Evolutionary conservation across 768 basidiomycete species (phyloP).

Genomic region (Holtermanniella nyarrowii): DNA sequence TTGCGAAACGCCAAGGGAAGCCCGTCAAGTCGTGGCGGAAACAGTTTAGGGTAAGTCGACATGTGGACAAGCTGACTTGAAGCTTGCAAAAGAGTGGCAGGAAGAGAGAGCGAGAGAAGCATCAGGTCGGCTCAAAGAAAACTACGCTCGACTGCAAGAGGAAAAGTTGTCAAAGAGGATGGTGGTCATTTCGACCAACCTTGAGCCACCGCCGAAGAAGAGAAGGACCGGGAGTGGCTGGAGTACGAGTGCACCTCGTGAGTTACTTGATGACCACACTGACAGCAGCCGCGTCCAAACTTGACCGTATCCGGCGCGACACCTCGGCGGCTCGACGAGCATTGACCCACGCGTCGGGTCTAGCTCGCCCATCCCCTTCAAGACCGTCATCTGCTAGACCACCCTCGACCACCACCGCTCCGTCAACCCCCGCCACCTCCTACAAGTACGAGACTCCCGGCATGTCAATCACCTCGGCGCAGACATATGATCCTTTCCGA

Average conservation of each 20-base stretch:
- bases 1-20: not conserved
- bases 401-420: not conserved
- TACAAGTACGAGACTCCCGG: not conserved
- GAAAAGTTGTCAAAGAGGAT: not conserved
- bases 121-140: not conserved
- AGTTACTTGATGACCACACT: not conserved
- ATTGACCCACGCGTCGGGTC: not conserved
- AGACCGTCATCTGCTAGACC: not conserved
- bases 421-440: not conserved
- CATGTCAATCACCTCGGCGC: not conserved
- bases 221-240: not conserved
- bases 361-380: not conserved
- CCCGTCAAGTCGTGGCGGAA: not conserved
- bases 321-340: not conserved
- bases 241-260: not conserved
- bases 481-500: not conserved
- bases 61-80: not conserved
- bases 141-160: not conserved
- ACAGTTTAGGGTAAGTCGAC: not conserved
- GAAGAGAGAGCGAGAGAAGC: not conserved
- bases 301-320: not conserved
- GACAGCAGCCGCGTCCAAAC: not conserved
- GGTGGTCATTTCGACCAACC: not conserved
- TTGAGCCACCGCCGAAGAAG: not conserved
- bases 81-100: not conserved